Conservation (phyloP, 2,329 filamentous ascomycete species). For the Dactylellina parvicollis region DNA sequence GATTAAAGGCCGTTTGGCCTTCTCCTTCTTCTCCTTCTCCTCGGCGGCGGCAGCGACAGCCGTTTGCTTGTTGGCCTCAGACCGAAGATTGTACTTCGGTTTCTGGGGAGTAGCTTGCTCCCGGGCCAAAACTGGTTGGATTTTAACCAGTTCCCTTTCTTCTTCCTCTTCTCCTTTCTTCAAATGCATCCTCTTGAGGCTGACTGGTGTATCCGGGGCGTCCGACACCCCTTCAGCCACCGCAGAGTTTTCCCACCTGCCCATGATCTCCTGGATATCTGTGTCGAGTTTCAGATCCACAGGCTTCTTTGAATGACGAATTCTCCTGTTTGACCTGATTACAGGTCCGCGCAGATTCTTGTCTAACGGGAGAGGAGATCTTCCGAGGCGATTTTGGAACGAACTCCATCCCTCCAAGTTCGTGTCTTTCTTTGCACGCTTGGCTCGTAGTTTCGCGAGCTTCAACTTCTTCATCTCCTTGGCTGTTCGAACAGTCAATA, state of each 20-base stretch:
- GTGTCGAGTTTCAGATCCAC: background rate
- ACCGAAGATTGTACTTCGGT: slow-evolving; percentile 18
- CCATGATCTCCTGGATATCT: slow-evolving; percentile 26
- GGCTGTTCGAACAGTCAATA: background rate
- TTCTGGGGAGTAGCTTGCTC: background rate
- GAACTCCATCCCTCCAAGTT: slow-evolving; percentile 2
- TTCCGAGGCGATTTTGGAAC: slow-evolving; percentile 18
- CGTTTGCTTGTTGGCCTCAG: background rate
- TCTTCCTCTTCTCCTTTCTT: background rate
- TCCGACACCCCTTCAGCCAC: slow-evolving; percentile 15
- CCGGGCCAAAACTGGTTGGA: too few relatives aligned
- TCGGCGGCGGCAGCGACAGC: background rate
- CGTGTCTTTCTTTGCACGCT: background rate
- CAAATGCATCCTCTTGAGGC: too few relatives aligned
- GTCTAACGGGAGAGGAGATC: slow-evolving; percentile 9
- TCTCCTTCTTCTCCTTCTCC: slow-evolving; percentile 16
- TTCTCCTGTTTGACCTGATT: background rate
- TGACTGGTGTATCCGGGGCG: slow-evolving; percentile 14
- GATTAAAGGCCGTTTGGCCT: slow-evolving; percentile 3
- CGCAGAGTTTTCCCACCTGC: slow-evolving; percentile 16
- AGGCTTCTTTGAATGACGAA: background rate
- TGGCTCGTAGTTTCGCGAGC: background rate
- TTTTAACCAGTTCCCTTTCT: too few relatives aligned
- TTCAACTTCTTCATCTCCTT: slow-evolving; percentile 11
- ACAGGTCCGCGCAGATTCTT: slow-evolving; percentile 17